These are phyloP conservation scores for Populus simonii DNA, from an alignment of 345 rosid species.

Conservation along the genomic window DNA sequence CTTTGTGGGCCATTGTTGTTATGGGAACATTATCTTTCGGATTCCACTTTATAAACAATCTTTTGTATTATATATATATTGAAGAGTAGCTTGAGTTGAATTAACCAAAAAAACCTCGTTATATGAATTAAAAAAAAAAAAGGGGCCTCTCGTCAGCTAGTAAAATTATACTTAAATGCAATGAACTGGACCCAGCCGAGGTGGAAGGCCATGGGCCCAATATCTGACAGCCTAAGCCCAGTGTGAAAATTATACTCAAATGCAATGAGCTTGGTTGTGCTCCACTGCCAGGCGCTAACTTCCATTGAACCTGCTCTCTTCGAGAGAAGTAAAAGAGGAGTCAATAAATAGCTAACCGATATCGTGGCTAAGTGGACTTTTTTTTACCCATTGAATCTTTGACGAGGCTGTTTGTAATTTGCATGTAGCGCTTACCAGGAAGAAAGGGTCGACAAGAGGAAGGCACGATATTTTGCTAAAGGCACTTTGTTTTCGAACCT, in stretches of 20 bases:
- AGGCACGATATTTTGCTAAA: not conserved
- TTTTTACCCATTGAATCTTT: not conserved
- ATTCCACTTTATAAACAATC: not conserved
- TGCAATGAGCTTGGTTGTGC: no score
- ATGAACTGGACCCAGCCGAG: no score
- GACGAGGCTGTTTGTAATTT: not conserved
- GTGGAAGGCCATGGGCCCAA: no score
- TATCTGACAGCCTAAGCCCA: no score
- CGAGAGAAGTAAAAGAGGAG: no score
- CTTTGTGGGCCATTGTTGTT: constrained; percentile 32
- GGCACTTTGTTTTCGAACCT: not conserved
- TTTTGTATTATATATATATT: not conserved
- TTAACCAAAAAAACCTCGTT: not conserved
- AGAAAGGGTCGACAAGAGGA: not conserved
- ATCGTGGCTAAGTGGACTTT: not conserved
- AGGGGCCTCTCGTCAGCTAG: no score
- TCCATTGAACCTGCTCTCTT: no score
- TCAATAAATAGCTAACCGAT: no score
- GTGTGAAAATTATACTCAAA: no score
- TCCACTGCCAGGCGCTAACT: no score
- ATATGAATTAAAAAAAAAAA: no score
- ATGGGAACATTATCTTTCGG: not conserved
- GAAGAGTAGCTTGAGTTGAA: not conserved
- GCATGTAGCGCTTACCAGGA: not conserved
- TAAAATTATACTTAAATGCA: no score